Evolutionary conservation across 371 early-diverging fungal species (phyloP).

Genomic region (Mucor circinelloides): DNA sequence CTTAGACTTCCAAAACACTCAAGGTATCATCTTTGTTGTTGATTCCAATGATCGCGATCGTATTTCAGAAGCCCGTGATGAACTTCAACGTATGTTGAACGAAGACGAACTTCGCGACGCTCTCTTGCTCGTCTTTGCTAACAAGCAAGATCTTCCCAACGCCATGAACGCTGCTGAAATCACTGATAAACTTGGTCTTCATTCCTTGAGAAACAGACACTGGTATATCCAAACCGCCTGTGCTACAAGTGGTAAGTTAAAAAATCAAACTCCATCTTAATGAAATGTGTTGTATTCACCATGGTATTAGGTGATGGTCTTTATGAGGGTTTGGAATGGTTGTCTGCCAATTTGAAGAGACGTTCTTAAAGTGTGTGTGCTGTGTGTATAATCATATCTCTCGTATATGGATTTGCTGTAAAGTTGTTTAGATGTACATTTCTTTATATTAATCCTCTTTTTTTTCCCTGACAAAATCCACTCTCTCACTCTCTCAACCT

Average conservation of each 20-base stretch:
- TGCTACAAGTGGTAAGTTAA: conserved; percentile 80
- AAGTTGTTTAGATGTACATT: neutral
- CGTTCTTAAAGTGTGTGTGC: neutral
- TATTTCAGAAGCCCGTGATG: conserved; percentile 84
- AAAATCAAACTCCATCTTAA: neutral
- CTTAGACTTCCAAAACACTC: conserved; percentile 90
- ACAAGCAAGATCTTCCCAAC: conserved; percentile 96
- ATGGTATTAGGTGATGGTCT: conserved; percentile 78
- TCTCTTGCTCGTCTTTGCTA: conserved; percentile 92
- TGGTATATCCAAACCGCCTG: conserved; percentile 94
- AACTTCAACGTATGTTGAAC: conserved; percentile 85
- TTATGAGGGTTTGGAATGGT: conserved; percentile 92
- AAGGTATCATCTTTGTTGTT: conserved; percentile 97
- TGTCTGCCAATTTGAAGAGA: conserved; percentile 54
- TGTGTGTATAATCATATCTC: neutral
- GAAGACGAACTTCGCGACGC: conserved; percentile 95
- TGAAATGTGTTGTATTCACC: neutral
- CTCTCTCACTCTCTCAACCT: neutral
- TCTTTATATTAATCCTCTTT: neutral
- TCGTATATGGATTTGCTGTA: neutral
- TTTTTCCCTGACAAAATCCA: neutral
- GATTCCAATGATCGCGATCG: conserved; percentile 94
- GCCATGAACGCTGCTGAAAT: conserved; percentile 95
- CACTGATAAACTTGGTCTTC: conserved; percentile 87
- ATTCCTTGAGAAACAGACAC: conserved; percentile 83